Evolutionary conservation across 2,329 filamentous ascomycete species (phyloP).

Genomic region (Zymoseptoria pseudotritici): DNA sequence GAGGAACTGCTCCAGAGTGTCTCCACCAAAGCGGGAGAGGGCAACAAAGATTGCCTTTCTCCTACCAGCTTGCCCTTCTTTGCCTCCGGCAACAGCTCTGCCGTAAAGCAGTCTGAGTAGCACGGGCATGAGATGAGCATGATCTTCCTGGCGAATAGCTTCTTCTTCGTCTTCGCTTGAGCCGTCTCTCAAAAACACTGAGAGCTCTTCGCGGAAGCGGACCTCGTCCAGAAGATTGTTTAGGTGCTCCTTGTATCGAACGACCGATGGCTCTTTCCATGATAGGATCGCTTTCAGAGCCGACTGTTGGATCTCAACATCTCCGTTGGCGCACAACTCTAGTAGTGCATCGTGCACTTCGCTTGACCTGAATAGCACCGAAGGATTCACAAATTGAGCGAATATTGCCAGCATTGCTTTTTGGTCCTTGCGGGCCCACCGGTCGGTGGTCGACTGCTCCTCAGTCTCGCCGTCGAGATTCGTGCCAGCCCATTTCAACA

Average conservation of each 20-base stretch:
- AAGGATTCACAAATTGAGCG: conserved; percentile 77
- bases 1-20: conserved; percentile 74
- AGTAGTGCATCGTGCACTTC: conserved; percentile 72
- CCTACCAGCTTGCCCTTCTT: conserved; percentile 72
- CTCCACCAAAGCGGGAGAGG: conserved; percentile 65
- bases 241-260: conserved; percentile 75
- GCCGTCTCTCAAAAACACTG: conserved; percentile 63
- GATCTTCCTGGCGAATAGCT: conserved; percentile 66
- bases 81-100: conserved; percentile 72
- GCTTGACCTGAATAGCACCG: conserved; percentile 67
- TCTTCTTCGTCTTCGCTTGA: conserved; percentile 33
- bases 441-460: conserved; percentile 10
- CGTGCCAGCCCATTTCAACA: conserved; percentile 68
- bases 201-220: conserved; percentile 88
- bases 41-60: conserved; percentile 67
- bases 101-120: conserved; percentile 84
- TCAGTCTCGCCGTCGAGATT: conserved; percentile 28
- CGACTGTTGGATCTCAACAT: conserved; percentile 79
- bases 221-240: conserved; percentile 83
- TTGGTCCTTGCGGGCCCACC: conserved; percentile 71
- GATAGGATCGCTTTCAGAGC: conserved; percentile 77
- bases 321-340: conserved; percentile 73
- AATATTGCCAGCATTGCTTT: conserved; percentile 77
- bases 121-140: conserved; percentile 69
- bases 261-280: conserved; percentile 76